Conservation (phyloP, 2,329 filamentous ascomycete genomes). For the Tolypocladium ophioglossoides region DNA sequence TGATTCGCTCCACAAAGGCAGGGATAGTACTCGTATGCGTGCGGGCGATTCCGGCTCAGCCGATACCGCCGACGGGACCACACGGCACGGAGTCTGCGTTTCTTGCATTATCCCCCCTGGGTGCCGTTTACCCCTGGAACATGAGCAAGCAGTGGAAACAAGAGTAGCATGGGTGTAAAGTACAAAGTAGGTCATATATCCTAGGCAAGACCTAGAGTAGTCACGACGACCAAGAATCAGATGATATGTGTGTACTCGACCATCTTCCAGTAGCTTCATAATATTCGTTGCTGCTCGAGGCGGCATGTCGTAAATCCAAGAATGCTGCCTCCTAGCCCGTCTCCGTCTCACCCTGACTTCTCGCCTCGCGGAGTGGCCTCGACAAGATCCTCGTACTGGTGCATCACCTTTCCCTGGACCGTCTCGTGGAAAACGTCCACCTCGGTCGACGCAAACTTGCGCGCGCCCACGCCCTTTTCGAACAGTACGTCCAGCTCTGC, state of each 20-base stretch:
- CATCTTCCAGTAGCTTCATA: neutral
- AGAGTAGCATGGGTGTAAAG: too few relatives aligned
- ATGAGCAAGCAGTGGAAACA: too few relatives aligned
- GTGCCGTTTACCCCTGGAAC: too few relatives aligned
- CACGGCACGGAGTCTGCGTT: neutral
- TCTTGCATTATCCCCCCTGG: too few relatives aligned
- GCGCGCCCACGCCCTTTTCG: slow-evolving; percentile 57
- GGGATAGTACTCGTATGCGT: neutral
- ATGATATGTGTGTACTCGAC: neutral
- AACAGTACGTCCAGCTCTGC: slow-evolving; percentile 82
- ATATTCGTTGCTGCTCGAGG: neutral
- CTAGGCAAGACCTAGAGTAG: too few relatives aligned
- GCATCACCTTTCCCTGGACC: slow-evolving; percentile 36
- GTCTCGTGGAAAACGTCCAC: slow-evolving; percentile 46
- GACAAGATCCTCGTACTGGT: slow-evolving; percentile 32
- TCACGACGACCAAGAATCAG: too few relatives aligned
- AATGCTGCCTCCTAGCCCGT: neutral
- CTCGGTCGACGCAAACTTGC: slow-evolving; percentile 56
- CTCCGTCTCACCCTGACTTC: slow-evolving; percentile 6
- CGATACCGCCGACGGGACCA: neutral
- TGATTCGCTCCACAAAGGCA: neutral
- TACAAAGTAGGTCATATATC: too few relatives aligned
- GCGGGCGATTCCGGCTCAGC: neutral
- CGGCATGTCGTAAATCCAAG: neutral
- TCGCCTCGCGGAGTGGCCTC: slow-evolving; percentile 4